Conservation (phyloP, 1,284 basidiomycete species). For the Ganoderma resinaceum region DNA sequence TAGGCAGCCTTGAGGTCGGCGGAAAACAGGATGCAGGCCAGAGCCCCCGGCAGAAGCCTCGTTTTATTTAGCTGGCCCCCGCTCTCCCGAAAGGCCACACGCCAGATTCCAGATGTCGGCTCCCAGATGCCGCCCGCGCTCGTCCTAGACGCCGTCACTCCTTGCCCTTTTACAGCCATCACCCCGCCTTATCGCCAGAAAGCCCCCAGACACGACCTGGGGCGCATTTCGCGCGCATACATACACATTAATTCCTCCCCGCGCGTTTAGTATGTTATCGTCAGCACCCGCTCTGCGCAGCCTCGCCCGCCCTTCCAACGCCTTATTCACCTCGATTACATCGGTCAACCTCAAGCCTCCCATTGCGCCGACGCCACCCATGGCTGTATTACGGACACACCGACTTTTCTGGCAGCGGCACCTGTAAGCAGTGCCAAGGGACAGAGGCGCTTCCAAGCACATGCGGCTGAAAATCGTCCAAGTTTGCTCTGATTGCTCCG, state of each 20-base stretch:
- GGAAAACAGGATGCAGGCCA: conserved; percentile 32
- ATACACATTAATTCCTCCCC: background rate
- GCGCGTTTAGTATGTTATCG: background rate
- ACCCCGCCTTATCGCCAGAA: background rate
- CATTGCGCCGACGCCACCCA: background rate
- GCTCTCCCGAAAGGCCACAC: conserved; percentile 24
- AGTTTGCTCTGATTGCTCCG: background rate
- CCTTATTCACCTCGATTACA: background rate
- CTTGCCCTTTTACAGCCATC: background rate
- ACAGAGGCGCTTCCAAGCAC: conserved; percentile 4
- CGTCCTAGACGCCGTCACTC: conserved; percentile 16
- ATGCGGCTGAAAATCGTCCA: background rate
- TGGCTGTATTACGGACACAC: background rate
- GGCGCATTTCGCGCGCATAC: background rate
- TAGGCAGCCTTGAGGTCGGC: conserved; percentile 29
- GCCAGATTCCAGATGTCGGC: conserved; percentile 32
- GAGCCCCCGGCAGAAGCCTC: conserved; percentile 31
- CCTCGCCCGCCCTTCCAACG: background rate
- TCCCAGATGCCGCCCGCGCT: conserved; percentile 9
- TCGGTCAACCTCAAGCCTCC: background rate
- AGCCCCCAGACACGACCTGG: background rate
- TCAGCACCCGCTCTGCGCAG: background rate
- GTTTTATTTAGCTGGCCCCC: conserved; percentile 39
- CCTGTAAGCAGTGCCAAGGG: background rate
- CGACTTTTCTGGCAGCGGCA: background rate